phyloP scores from a whole-genome alignment of 192 early-diverging fungal genomes.

The Backusella australiensis region DNA sequence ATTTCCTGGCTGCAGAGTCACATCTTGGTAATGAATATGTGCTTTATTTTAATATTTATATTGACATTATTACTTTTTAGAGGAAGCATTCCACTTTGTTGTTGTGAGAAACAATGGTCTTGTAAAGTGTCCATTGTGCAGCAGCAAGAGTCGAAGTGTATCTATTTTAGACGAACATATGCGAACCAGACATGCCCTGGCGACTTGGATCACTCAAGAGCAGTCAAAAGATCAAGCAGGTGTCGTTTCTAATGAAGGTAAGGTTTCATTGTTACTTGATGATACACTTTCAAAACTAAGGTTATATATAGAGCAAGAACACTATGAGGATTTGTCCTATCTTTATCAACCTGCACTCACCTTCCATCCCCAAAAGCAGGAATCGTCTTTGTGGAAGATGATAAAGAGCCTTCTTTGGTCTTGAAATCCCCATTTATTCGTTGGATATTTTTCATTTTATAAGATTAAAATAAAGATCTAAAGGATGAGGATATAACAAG shows the following conservation, averaged over 20 bases:
- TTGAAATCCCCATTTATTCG: background rate
- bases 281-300: no score
- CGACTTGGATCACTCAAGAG: background rate
- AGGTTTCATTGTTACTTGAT: background rate
- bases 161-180: background rate
- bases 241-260: background rate
- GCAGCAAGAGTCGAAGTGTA: background rate
- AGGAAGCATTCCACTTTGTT: background rate
- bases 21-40: background rate
- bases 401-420: background rate
- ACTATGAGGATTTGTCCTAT: background rate
- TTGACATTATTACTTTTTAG: background rate
- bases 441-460: background rate
- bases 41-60: background rate
- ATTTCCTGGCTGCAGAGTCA: background rate
- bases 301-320: no score
- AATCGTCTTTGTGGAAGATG: background rate
- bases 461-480: background rate
- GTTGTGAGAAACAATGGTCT: background rate
- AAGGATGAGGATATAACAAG: background rate
- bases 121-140: background rate
- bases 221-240: background rate
- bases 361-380: background rate
- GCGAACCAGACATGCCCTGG: background rate
- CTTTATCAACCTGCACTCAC: background rate